Evolutionary conservation across 805 yeast genomes (phyloP).

Genomic region (Nematodospora valgi): DNA sequence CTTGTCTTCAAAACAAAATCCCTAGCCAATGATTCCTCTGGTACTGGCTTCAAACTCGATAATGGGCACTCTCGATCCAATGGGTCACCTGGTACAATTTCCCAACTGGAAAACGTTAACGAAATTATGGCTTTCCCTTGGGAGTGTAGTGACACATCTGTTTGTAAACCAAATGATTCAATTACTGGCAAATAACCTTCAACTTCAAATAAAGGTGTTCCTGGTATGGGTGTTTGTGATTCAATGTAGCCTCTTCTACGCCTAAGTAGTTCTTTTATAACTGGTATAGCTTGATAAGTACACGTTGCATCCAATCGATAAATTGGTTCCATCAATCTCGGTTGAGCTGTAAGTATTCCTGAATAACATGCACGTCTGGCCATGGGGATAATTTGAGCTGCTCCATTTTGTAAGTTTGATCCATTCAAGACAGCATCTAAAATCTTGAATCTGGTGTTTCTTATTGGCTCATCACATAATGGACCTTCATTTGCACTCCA

Average conservation of each 20-base stretch:
- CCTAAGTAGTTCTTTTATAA: constrained; percentile 47
- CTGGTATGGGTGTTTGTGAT: constrained; percentile 56
- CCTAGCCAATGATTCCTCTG: constrained; percentile 65
- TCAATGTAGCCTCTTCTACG: constrained; percentile 64
- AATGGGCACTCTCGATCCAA: constrained; percentile 61
- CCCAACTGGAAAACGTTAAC: constrained; percentile 68
- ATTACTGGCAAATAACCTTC: constrained; percentile 77
- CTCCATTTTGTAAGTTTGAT: constrained; percentile 47
- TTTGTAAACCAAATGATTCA: constrained; percentile 85
- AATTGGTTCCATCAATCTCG: constrained; percentile 79
- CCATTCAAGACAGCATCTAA: constrained; percentile 55
- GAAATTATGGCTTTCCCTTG: constrained; percentile 76
- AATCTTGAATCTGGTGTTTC: constrained; percentile 67
- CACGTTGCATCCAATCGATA: constrained; percentile 61
- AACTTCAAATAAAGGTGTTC: constrained; percentile 63
- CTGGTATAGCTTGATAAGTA: constrained; percentile 43
- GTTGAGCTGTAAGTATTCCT: constrained; percentile 73
- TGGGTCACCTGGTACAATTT: constrained; percentile 87
- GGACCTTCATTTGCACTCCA: constrained; percentile 91
- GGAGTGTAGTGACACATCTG: constrained; percentile 75
- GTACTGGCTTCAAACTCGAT: constrained; percentile 75
- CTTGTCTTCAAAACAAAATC: constrained; percentile 90
- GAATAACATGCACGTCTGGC: constrained; percentile 80
- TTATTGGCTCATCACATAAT: constrained; percentile 78
- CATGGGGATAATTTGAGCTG: constrained; percentile 76